Conservation (phyloP, 2,329 filamentous ascomycete genomes). For the Fusarium praegraminearum region DNA sequence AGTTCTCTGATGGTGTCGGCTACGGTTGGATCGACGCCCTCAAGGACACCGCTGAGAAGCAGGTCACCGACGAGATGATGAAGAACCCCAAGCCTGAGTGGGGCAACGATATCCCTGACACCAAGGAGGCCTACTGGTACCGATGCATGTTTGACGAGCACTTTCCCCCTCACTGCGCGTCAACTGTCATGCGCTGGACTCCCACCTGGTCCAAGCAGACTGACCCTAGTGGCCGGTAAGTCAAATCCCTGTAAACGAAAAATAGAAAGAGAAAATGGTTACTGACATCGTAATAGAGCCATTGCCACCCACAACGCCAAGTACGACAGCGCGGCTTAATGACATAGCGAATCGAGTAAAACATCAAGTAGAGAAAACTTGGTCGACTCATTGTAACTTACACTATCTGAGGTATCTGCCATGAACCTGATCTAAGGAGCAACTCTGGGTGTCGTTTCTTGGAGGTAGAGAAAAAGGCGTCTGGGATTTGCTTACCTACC, state of each 20-base stretch:
- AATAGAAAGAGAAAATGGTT: not conserved
- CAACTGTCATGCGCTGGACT: slow-evolving; percentile 95
- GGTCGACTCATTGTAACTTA: slow-evolving; percentile 43
- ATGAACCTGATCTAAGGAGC: slow-evolving; percentile 37
- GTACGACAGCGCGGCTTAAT: slow-evolving; percentile 67
- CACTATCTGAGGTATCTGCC: slow-evolving; percentile 31
- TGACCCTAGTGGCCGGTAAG: slow-evolving; percentile 89
- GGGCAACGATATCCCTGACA: slow-evolving; percentile 92
- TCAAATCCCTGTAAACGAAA: slow-evolving; percentile 17
- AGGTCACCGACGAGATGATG: slow-evolving; percentile 97
- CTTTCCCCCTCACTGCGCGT: slow-evolving; percentile 91
- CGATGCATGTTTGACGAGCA: slow-evolving; percentile 98
- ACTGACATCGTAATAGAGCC: slow-evolving; percentile 64
- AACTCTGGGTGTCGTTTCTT: slow-evolving; percentile 66
- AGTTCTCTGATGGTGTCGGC: slow-evolving; percentile 98
- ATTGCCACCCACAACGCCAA: slow-evolving; percentile 81
- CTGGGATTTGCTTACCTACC: slow-evolving; percentile 39
- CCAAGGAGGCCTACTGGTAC: slow-evolving; percentile 99
- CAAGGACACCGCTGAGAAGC: slow-evolving; percentile 90
- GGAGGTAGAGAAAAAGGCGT: slow-evolving; percentile 44
- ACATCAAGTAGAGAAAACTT: slow-evolving; percentile 23
- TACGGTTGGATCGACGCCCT: slow-evolving; percentile 99
- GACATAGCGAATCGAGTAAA: slow-evolving; percentile 36
- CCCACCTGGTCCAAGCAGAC: slow-evolving; percentile 97
- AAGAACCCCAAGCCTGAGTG: slow-evolving; percentile 98